phyloP scores from a whole-genome alignment of 1,284 basidiomycete species.

The Melanopsichium pennsylvanicum region DNA sequence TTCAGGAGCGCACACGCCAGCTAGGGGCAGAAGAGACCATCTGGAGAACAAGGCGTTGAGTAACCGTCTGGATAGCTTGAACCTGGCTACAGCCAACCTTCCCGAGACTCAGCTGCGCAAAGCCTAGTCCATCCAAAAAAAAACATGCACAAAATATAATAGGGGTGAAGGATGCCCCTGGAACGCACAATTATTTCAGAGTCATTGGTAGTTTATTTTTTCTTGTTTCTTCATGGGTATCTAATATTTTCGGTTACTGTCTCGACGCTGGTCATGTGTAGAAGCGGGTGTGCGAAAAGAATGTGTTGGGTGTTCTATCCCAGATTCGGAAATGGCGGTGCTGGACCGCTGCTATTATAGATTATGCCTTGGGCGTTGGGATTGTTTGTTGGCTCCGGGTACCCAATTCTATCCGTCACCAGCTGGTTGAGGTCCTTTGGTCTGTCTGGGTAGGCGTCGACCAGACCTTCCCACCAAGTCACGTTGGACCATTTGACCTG shows the following conservation, averaged over 20 bases:
- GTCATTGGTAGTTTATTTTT: slow-evolving; percentile 4
- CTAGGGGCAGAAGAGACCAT: slow-evolving; percentile 26
- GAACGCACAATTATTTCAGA: slow-evolving; percentile 9
- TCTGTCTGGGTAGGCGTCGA: slow-evolving; percentile 29
- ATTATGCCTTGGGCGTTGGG: slow-evolving; percentile 19
- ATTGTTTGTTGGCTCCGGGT: slow-evolving; percentile 26
- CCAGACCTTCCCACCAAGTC: slow-evolving; percentile 37
- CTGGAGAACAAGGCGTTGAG: slow-evolving; percentile 43
- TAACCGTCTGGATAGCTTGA: slow-evolving; percentile 41
- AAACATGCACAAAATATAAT: background rate
- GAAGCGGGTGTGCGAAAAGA: background rate
- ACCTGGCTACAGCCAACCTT: slow-evolving; percentile 18
- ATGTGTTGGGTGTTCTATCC: too few relatives aligned
- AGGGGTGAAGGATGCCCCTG: too few relatives aligned
- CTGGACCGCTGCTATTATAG: slow-evolving; percentile 23
- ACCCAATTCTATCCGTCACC: slow-evolving; percentile 15
- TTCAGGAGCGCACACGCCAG: slow-evolving; percentile 26
- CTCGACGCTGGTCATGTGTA: background rate
- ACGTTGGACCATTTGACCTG: slow-evolving; percentile 10
- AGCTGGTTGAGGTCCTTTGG: slow-evolving; percentile 21
- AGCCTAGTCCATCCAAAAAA: background rate
- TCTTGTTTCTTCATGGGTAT: slow-evolving; percentile 6
- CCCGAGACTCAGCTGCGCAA: slow-evolving; percentile 22
- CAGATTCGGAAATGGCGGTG: slow-evolving; percentile 17
- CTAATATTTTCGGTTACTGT: background rate